Conservation (phyloP, 192 early-diverging fungal species). For the Backusella circina region DNA sequence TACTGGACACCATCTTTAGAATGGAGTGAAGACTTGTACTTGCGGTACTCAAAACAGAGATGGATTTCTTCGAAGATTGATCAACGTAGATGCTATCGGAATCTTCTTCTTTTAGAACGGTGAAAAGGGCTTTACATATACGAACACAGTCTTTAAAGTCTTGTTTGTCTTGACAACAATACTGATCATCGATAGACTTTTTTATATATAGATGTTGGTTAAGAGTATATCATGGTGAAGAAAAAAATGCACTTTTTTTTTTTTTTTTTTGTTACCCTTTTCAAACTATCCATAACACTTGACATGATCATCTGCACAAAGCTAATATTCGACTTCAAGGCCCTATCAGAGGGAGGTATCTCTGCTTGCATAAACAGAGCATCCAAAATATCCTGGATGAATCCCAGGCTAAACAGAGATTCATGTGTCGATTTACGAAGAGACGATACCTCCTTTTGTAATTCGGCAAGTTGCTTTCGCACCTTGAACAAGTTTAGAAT, state of each 20-base stretch:
- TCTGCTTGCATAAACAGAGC: neutral
- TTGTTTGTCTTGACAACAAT: neutral
- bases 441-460: neutral
- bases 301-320: constrained; percentile 48
- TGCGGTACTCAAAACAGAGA: constrained; percentile 17
- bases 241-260: neutral
- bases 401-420: neutral
- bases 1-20: constrained; percentile 1
- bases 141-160: constrained; percentile 6
- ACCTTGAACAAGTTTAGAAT: constrained; percentile 45
- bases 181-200: constrained; percentile 14
- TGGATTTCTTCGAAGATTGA: constrained; percentile 7
- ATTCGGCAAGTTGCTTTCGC: constrained; percentile 21
- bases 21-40: constrained; percentile 11
- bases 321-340: constrained; percentile 29
- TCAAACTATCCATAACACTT: constrained; percentile 29
- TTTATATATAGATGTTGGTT: neutral
- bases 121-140: neutral
- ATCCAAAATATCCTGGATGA: neutral
- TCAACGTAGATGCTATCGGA: constrained; percentile 19
- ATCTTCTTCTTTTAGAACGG: constrained; percentile 12
- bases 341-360: neutral
- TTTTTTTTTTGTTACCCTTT: constrained; percentile 23
- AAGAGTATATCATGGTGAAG: no score
- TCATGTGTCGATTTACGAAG: neutral